Percentiles rank a stretch among this genome's conserved stretches.
phyloP scores from a whole-genome alignment of 306 rosid species.

The Prunus kanzakura region DNA sequence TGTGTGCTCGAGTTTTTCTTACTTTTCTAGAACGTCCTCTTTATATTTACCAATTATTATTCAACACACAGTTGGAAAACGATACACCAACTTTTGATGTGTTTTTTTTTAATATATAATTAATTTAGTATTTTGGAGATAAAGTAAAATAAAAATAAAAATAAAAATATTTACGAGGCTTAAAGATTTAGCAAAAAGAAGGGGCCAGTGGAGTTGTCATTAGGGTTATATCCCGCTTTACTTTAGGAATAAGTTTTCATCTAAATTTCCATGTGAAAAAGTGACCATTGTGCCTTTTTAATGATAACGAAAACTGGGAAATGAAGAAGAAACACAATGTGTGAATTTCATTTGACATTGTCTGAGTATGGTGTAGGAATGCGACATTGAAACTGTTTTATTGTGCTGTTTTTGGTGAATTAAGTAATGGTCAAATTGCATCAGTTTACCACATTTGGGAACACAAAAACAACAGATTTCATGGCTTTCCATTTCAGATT shows the following conservation, averaged over 20 bases:
- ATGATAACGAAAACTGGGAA: too few species aligned
- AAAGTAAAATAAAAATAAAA: background rate
- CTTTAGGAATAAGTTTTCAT: background rate
- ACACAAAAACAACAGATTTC: too few species aligned
- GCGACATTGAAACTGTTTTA: too few species aligned
- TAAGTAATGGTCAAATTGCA: too few species aligned
- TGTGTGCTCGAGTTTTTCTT: background rate
- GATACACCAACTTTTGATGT: conserved; percentile 8
- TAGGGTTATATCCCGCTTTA: background rate
- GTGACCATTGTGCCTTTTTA: too few species aligned
- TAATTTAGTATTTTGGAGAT: background rate
- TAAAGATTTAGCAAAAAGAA: background rate
- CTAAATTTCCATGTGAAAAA: background rate
- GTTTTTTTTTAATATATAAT: background rate
- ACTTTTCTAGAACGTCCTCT: background rate
- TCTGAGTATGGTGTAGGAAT: too few species aligned
- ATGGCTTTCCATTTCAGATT: too few species aligned
- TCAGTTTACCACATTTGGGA: too few species aligned
- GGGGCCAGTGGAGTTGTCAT: background rate
- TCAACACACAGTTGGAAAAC: conserved; percentile 2
- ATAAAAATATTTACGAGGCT: background rate
- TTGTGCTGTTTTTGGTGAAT: too few species aligned
- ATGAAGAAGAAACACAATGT: too few species aligned
- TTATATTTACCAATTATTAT: background rate
- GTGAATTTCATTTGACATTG: too few species aligned